Conservation (phyloP, 345 rosid genomes). For the Dipteronia dyeriana region DNA sequence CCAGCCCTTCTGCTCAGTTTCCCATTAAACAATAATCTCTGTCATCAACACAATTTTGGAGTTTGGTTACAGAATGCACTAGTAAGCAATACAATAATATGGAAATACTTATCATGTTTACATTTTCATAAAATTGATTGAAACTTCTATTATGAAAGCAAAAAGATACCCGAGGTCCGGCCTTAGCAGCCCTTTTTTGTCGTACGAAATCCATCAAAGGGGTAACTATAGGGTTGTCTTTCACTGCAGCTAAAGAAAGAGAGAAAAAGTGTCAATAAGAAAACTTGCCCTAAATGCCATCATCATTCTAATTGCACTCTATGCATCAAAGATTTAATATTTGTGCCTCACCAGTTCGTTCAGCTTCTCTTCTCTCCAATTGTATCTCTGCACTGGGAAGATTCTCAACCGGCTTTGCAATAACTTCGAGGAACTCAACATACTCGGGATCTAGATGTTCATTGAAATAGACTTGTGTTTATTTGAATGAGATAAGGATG, state of each 20-base stretch:
- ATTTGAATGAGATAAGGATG: conserved; percentile 19
- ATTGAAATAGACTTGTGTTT: conserved; percentile 28
- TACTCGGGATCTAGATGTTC: conserved; percentile 66
- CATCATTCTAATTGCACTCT: background rate
- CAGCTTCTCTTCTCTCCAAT: conserved; percentile 70
- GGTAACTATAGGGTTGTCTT: conserved; percentile 49
- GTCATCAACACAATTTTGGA: conserved; percentile 16
- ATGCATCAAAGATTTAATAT: background rate
- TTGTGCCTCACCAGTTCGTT: conserved; percentile 54
- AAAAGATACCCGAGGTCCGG: conserved; percentile 45
- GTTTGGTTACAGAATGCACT: background rate
- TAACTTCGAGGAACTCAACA: conserved; percentile 71
- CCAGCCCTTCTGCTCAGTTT: conserved; percentile 51
- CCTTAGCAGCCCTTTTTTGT: conserved; percentile 59
- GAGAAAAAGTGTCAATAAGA: conserved; percentile 11
- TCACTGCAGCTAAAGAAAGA: conserved; percentile 40
- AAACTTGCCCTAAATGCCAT: background rate
- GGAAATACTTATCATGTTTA: background rate
- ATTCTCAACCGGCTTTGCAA: conserved; percentile 74
- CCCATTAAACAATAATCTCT: conserved; percentile 50
- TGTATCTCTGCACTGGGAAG: conserved; percentile 80
- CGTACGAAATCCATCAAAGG: conserved; percentile 77
- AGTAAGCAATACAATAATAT: background rate
- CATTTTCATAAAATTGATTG: background rate
- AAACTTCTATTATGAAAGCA: background rate